Evolutionary conservation across 108 stramenopile species (phyloP), one percentile per base, ranked within the genome.

Genomic region (Poteriospumella lacustris): DNA sequence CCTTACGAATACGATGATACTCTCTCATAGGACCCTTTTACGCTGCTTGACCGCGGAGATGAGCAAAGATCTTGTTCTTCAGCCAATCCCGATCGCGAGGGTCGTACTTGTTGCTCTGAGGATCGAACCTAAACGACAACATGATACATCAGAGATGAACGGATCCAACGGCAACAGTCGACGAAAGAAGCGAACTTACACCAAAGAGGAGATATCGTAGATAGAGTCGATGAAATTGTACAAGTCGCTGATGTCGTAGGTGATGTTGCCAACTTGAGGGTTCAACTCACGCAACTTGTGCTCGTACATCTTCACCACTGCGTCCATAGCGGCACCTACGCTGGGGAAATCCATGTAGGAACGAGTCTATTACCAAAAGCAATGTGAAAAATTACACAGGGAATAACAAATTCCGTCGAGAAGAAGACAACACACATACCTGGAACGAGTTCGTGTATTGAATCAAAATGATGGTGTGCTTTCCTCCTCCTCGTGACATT

Each of bases 271-370:
- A 1, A 80, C 59, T 29, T 19, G 31, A 0, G 79, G 79, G 73
- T 80, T 80, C 12, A 80, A 43, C 40, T 80, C 75, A 2, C 1
- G 40, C n/a, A 80, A 43, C 19, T 72, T 44, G 34, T 44, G 68
- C 59, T 80, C 79, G 43, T 80, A 80, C 79, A 80, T 75, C 29
- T 62, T 59, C 31, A 80, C 58, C 41, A 80, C 24, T 31, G 56
- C 79, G 28, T 78, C 77, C 1, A 60, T 26, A 64, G 77, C 77
- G 19, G 1, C 60, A 31, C 58, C 68, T 1, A 78, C 26, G 62
- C 68, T 40, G 19, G 12, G 26, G 29, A 78, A 78, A 39, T 78
- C 77, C 40, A 59, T 40, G 68, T 59, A 78, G 1, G 62, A 29
- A 1, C 77, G 2, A 12, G 77, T 42, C 44, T 64, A 31, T n/a